phyloP scores from a whole-genome alignment of 2,329 filamentous ascomycete genomes.

The Cercospora beticola region DNA sequence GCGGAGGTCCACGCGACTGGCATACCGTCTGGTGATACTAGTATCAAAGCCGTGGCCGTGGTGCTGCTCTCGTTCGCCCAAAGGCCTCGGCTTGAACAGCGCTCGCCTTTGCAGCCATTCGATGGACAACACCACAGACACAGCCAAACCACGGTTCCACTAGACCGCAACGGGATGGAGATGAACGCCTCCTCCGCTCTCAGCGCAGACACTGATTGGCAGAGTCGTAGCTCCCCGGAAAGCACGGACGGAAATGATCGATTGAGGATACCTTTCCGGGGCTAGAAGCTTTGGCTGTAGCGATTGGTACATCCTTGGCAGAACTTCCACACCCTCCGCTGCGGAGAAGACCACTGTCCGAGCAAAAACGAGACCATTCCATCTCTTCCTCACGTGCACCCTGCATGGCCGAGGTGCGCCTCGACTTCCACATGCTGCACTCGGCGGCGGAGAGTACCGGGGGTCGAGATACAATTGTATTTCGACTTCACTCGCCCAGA shows the following conservation, averaged over 20 bases:
- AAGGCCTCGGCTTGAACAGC: conserved; percentile 11
- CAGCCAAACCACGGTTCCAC: neutral
- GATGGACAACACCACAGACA: neutral
- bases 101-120: neutral
- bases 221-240: conserved; percentile 2
- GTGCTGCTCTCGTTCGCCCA: neutral
- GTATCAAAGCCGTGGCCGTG: neutral
- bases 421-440: conserved; percentile 2
- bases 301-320: neutral
- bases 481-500: neutral
- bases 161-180: neutral
- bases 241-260: neutral
- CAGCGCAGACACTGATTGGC: conserved; percentile 1
- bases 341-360: conserved; percentile 1
- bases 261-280: neutral
- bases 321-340: neutral
- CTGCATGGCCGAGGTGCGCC: conserved; percentile 4
- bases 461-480: neutral
- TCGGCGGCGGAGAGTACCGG: neutral
- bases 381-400: neutral
- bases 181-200: neutral
- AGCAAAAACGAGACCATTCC: neutral
- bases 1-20: neutral
- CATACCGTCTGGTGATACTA: neutral
- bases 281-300: neutral